Base-by-base conservation (phyloP, 2,329 filamentous ascomycete species). In the Aspergillus sp. region DNA sequence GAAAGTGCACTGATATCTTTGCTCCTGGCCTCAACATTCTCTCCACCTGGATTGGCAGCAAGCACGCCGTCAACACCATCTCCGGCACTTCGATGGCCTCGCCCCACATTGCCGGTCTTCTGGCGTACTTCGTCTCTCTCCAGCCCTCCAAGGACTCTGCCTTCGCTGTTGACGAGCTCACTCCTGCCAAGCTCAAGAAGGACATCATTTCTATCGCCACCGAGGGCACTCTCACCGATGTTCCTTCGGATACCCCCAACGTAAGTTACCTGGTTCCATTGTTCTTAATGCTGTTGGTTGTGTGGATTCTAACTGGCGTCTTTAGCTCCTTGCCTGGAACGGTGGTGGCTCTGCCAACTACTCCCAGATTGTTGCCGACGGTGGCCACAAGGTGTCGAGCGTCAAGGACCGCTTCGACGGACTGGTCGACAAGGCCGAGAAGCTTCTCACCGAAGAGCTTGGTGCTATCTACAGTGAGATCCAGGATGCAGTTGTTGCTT, bases 41-140 rank as follows among this genome's bases (percentile, higher is more conserved):
- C 71, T 99, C 95, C 67, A 98, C 95, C 77, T 99, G 95, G 95
- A 96, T 96, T 72, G 95, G 96, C 76, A 94, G 90, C 87, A 90
- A 95, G 80, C 89, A 94, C 73, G 94, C 95, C 73, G 87, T 92
- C 83, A 99, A 99, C 88, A 97, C 92, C 81, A 99, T 99, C 83
- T 98, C 94, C 47, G 95, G 95, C 78, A 99, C 95, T 67, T 99
- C 95, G 57, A 99, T 99, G 95, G 95, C 95, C 64, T 98, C 95
- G 64, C 95, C 95, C 70, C 95, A 99, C 80, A 90, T 99, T 76
- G 90, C 89, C 75, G 95, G 95, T 86, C 92, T 99, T 65, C 84
- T 98, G 71, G 95, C 95, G 81, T 99, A 99, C 86, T 91, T 96
- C 81, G 88, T 99, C 62, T 99, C 95, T 66, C 92, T 99, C 58